phyloP scores from a whole-genome alignment of 2,329 filamentous ascomycete species.

The Colletotrichum zoysiae region DNA sequence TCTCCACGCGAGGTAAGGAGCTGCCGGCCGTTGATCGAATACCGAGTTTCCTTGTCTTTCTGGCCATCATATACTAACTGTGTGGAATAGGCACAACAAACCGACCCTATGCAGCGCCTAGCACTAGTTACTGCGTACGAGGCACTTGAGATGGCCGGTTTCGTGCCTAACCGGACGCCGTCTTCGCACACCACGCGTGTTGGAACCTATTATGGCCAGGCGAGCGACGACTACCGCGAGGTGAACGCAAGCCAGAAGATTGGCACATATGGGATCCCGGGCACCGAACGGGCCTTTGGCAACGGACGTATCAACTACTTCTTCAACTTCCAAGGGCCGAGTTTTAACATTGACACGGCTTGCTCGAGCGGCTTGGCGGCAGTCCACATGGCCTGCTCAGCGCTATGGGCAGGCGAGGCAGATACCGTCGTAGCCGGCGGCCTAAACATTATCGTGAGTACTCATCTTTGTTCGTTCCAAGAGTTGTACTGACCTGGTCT shows the following conservation, averaged over 20 bases:
- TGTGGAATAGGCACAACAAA: constrained; percentile 22
- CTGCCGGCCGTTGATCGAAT: too few species aligned
- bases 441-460: constrained; percentile 46
- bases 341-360: constrained; percentile 63
- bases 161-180: neutral
- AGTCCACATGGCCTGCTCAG: constrained; percentile 57
- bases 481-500: too few species aligned
- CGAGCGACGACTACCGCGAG: constrained; percentile 82
- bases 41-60: too few species aligned
- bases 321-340: constrained; percentile 60
- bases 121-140: constrained; percentile 18
- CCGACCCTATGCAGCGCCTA: constrained; percentile 10
- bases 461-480: too few species aligned
- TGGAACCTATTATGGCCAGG: constrained; percentile 81
- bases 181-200: constrained; percentile 65
- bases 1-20: constrained; percentile 11
- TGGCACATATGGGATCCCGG: constrained; percentile 66
- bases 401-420: constrained; percentile 50
- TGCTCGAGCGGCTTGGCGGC: constrained; percentile 63
- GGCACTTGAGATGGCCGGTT: constrained; percentile 12
- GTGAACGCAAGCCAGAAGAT: constrained; percentile 79
- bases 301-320: constrained; percentile 66
- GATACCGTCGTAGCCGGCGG: constrained; percentile 54
- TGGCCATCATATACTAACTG: too few species aligned
- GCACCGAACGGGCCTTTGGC: constrained; percentile 57